These are phyloP conservation scores for Halteria grandinella DNA, from an alignment of 73 alveolate species.

Conservation along the genomic window DNA sequence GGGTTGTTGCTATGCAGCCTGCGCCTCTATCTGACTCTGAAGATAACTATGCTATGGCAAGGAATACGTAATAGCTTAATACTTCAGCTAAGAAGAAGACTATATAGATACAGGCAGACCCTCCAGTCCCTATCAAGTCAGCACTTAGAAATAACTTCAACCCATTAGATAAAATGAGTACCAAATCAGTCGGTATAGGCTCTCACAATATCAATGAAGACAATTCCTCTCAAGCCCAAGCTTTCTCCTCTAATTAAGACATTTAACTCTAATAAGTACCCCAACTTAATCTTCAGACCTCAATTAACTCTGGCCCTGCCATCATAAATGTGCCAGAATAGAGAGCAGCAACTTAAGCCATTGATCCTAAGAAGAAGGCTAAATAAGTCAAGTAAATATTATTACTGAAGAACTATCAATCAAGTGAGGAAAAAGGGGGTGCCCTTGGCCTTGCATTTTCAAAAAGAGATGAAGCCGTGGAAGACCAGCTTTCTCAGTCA, in stretches of 20 bases:
- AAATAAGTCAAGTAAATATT: too few relatives aligned
- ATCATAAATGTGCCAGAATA: slow-evolving; percentile 17
- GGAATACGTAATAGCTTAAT: neutral
- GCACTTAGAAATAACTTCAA: neutral
- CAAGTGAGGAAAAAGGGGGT: too few relatives aligned
- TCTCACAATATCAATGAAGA: slow-evolving; percentile 44
- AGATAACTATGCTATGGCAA: neutral
- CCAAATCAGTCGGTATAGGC: slow-evolving; percentile 40
- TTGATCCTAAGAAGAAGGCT: slow-evolving; percentile 46
- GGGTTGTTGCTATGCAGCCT: too few relatives aligned
- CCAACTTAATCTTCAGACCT: slow-evolving; percentile 8
- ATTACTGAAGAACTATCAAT: too few relatives aligned
- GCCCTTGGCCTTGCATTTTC: too few relatives aligned
- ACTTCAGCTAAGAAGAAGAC: neutral
- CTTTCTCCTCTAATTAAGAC: neutral
- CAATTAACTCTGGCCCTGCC: too few relatives aligned
- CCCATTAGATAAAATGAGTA: neutral
- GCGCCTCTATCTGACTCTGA: too few relatives aligned
- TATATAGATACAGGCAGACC: neutral
- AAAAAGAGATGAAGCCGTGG: too few relatives aligned
- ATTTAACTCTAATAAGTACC: slow-evolving; percentile 13
- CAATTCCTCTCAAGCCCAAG: neutral
- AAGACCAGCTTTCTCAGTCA: too few relatives aligned
- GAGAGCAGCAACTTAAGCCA: neutral
- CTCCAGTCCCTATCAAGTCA: neutral